Base-by-base conservation (phyloP, 495 filamentous ascomycete species). In the Trichoderma reesei region DNA sequence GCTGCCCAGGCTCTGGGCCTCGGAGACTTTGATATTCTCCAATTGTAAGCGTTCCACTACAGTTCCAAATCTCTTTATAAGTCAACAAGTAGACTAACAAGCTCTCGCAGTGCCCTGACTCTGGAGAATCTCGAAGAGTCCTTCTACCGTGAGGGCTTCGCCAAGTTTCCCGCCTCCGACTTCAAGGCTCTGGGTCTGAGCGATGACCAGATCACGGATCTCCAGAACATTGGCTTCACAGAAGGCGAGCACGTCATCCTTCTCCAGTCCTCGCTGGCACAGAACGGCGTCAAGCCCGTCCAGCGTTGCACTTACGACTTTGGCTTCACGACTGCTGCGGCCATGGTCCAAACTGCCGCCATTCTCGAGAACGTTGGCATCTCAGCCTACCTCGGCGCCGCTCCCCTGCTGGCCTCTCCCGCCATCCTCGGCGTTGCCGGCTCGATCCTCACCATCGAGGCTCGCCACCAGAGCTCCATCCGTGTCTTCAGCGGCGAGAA, bases 1-100 rank as follows among this genome's bases (percentile, higher is more conserved):
- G 78, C 80, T 0, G 81, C 81, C 31, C 79, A 80, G 11, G 75
- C 76, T 14, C 67, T 75, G 31, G 83, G 79, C 33, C 70, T 89
- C 62, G 78, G 74, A 16, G 86, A 89, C 72, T 69, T 86, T 59
- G 85, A 88, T 69, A 88, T 89, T 65, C 80, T 89, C 20, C 83
- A 89, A 81, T 89, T 89, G 86, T 89, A 79, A 72, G 84, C 67
- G 13, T 26, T 41, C 44, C 42, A 44, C 62, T 37, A 34, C 42
- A 56, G 16, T 62, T 31, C 14, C n/a, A 6, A 13, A 37, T 13
- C 1, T 61, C 8, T 13, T 39, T 16, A 31, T 18, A 10, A 3
- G 5, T 38, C 13, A 41, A 6, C 34, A 41, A 63, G 11, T 33
- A 41, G 46, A 38, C 65, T 70, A 63, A 74, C 68, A 62, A 64